These are phyloP conservation scores for Agaricus subrufescens DNA, from an alignment of 768 basidiomycete genomes.

Conservation along the genomic window DNA sequence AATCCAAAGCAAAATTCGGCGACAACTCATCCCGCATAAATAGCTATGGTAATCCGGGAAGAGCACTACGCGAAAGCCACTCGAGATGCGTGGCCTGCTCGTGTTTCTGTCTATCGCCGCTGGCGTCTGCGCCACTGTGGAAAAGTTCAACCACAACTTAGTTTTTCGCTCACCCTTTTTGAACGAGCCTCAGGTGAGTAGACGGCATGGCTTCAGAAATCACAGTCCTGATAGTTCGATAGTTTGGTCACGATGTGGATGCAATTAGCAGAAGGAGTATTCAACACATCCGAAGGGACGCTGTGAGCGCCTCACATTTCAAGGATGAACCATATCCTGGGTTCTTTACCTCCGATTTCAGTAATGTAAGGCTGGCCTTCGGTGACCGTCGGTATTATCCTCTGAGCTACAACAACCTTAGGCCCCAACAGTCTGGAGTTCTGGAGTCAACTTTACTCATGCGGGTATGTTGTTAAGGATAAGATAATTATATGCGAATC, in stretches of 20 bases:
- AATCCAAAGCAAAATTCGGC: too few species aligned
- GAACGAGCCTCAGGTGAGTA: slow-evolving; percentile 27
- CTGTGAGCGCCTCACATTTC: slow-evolving; percentile 29
- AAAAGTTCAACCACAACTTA: slow-evolving; percentile 32
- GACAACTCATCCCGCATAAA: too few species aligned
- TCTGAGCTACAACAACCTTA: background rate
- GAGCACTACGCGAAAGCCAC: too few species aligned
- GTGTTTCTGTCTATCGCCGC: slow-evolving; percentile 7
- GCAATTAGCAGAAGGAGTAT: slow-evolving; percentile 31
- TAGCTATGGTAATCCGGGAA: too few species aligned
- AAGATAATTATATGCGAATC: background rate
- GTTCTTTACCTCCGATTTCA: slow-evolving; percentile 45
- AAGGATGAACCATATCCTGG: slow-evolving; percentile 43
- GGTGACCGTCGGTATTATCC: background rate
- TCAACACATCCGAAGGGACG: slow-evolving; percentile 26
- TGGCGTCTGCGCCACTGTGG: slow-evolving; percentile 17
- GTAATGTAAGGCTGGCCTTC: slow-evolving; percentile 29
- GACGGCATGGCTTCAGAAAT: background rate
- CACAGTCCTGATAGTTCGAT: background rate
- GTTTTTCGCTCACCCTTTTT: slow-evolving; percentile 36
- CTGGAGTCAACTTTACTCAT: slow-evolving; percentile 46
- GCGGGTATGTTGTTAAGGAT: slow-evolving; percentile 23
- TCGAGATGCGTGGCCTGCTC: background rate
- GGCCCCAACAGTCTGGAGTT: slow-evolving; percentile 37
- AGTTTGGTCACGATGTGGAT: slow-evolving; percentile 37